Base-by-base conservation (phyloP, 805 yeast species). In the Saturnispora mendoncae region DNA sequence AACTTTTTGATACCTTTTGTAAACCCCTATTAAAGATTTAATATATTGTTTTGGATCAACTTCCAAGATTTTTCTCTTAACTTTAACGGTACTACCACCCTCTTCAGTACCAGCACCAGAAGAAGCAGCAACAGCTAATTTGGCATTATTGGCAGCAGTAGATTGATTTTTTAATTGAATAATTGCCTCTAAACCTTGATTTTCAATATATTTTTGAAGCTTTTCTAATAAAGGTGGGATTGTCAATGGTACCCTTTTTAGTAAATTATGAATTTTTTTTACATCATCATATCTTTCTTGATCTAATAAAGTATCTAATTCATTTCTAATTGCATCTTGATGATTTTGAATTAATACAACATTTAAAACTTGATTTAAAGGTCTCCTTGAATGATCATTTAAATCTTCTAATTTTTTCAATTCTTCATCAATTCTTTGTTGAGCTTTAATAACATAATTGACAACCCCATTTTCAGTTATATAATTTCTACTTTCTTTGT, bases 381-480 rank as follows among this genome's bases (percentile, higher is more conserved):
- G 78, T 50, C 78, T 75, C 57, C 82, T 82, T 4, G 95, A 83
- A 57, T 84, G 87, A 61, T 90, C 95, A 61, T 92, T 72, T 54
- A 83, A 81, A 57, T 80, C 72, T 43, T 78, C 79, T 47, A 90
- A 79, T 32, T 92, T 72, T 35, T 78, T 72, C 47, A 82, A 76
- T 62, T 92, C 98, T 57, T 87, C 95, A 29, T 73, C 74, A 38
- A 94, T 74, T 46, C 97, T 72, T 40, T 74, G 71, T 51, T 84
- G 87, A 30, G 95, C 95, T 58, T 81, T 84, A 46, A 74, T 76
- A 74, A 92, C 79, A 64, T 92, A 92, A 54, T 86, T 95, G 19
- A 88, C 90, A 37, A 90, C 90, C 49, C 86, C 82, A 59, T 87
- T 83, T 24, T 75, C 73, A 3, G 71, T 62, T 45, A 92, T 67